These are phyloP conservation scores for Amoebophrya sp. DNA, from an alignment of 169 alveolate species.

Conservation along the genomic window DNA sequence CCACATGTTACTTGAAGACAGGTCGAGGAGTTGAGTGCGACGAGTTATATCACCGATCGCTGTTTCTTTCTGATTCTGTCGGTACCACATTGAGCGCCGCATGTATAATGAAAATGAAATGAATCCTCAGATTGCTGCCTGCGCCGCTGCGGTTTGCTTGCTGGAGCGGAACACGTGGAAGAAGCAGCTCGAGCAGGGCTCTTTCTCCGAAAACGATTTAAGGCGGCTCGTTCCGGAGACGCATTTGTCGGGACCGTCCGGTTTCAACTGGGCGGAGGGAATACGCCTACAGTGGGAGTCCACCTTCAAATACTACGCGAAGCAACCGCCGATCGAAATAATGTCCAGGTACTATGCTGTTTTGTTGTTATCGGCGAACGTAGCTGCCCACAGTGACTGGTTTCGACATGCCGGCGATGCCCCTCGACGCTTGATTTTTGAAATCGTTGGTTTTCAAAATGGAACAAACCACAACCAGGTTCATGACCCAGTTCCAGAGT, in stretches of 20 bases:
- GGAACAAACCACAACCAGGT: no score
- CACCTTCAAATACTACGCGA: not conserved
- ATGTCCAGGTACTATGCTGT: not conserved
- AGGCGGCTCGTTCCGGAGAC: not conserved
- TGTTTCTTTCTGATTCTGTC: no score
- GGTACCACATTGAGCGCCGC: no score
- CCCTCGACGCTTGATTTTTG: no score
- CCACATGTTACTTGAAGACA: no score
- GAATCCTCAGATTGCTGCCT: not conserved
- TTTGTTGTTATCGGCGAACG: no score
- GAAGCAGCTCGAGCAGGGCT: not conserved
- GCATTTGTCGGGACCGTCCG: not conserved
- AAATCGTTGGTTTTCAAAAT: no score
- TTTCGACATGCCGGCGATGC: no score
- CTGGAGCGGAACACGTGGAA: not conserved
- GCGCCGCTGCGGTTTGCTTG: not conserved
- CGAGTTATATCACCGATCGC: no score
- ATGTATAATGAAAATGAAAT: no score
- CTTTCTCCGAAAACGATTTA: not conserved
- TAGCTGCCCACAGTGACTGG: no score
- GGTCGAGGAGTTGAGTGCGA: no score
- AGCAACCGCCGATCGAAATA: not conserved
- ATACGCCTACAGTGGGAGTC: not conserved
- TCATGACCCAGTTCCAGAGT: not conserved
- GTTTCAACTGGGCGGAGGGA: not conserved